Evolutionary conservation across 495 filamentous ascomycete genomes (phyloP).

Genomic region (Daldinia bambusicola): DNA sequence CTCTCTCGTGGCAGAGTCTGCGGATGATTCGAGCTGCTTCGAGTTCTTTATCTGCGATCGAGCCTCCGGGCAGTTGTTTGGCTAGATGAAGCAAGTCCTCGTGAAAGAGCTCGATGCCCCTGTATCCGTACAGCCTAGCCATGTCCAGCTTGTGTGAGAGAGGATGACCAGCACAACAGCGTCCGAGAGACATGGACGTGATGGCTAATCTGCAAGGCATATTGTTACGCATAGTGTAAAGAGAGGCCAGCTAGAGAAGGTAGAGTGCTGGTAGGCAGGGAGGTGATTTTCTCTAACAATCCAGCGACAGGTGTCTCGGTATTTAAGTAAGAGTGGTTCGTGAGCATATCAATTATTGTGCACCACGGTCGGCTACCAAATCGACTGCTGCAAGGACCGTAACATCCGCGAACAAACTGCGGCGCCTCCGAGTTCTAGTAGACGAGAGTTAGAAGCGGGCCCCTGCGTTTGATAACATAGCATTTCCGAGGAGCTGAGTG

Average conservation of each 20-base stretch:
- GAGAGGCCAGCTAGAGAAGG: neutral
- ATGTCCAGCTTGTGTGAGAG: slow-evolving; percentile 72
- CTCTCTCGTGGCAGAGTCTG: slow-evolving; percentile 65
- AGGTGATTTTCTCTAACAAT: neutral
- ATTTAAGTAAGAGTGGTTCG: neutral
- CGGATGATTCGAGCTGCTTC: slow-evolving; percentile 68
- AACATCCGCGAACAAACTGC: slow-evolving; percentile 1
- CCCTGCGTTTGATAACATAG: slow-evolving; percentile 37
- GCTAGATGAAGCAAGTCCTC: slow-evolving; percentile 79
- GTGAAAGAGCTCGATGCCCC: slow-evolving; percentile 81
- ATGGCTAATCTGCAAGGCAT: slow-evolving; percentile 63
- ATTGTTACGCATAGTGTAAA: slow-evolving; percentile 3
- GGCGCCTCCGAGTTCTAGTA: slow-evolving; percentile 5
- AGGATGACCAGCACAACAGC: slow-evolving; percentile 63
- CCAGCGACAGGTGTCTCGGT: neutral
- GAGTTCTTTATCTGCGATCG: slow-evolving; percentile 58
- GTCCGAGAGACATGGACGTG: slow-evolving; percentile 78
- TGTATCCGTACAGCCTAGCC: slow-evolving; percentile 71
- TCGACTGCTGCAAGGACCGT: neutral
- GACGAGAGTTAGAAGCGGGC: slow-evolving; percentile 25
- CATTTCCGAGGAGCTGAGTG: slow-evolving; percentile 14
- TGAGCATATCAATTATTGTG: neutral
- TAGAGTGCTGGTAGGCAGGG: neutral
- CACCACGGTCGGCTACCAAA: neutral
- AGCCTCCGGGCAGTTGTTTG: slow-evolving; percentile 42